Evolutionary conservation across 192 early-diverging fungal genomes (phyloP).

Genomic region (Backusella australiensis): DNA sequence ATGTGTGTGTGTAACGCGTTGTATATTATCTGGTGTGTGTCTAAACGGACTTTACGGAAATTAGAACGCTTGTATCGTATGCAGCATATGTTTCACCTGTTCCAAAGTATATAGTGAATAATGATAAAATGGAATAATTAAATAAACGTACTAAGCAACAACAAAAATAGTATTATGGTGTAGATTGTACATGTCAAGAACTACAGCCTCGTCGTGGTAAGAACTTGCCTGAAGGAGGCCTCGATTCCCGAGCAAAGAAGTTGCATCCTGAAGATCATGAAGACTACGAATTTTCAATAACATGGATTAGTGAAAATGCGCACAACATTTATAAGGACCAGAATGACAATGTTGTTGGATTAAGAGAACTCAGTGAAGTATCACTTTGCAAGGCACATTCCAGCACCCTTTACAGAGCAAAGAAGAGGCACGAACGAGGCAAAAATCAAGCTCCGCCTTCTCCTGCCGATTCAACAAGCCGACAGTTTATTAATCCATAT

Average conservation of each 20-base stretch:
- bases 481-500: neutral
- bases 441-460: conserved; percentile 28
- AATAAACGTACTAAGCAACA: neutral
- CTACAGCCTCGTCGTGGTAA: conserved; percentile 32
- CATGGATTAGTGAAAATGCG: conserved; percentile 34
- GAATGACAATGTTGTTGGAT: conserved; percentile 21
- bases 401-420: conserved; percentile 37
- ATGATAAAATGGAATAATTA: neutral
- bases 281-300: conserved; percentile 32
- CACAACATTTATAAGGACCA: conserved; percentile 31
- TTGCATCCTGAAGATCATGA: conserved; percentile 26
- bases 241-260: conserved; percentile 39
- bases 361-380: conserved; percentile 26
- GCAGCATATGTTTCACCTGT: conserved; percentile 38
- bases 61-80: conserved; percentile 39
- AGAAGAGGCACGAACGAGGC: conserved; percentile 25
- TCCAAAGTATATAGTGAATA: conserved; percentile 17
- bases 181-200: conserved; percentile 27
- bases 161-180: conserved; percentile 28
- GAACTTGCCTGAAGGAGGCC: conserved; percentile 27
- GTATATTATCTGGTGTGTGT: neutral
- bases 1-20: neutral
- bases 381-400: conserved; percentile 41
- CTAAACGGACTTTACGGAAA: neutral
- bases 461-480: conserved; percentile 21